A percentile compares a stretch with the other conserved stretches of the same genome.
Conservation (phyloP, 768 basidiomycete species). For the Candolleomyces efflorescens region DNA sequence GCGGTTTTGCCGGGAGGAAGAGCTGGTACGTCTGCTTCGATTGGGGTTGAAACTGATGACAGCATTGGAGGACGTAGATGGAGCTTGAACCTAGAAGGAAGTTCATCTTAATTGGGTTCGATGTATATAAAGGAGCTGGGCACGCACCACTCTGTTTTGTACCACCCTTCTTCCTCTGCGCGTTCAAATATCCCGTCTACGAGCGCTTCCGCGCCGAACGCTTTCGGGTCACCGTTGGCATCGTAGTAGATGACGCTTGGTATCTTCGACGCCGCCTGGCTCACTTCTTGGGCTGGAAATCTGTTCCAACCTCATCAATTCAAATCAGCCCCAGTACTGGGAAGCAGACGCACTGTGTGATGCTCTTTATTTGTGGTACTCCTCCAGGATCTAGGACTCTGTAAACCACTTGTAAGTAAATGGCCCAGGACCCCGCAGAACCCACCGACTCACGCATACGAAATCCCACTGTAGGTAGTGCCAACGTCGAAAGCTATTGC, state of each 20-base stretch:
- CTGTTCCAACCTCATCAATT: constrained; percentile 17
- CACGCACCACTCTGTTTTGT: constrained; percentile 41
- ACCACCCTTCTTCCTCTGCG: constrained; percentile 40
- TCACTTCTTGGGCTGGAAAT: constrained; percentile 37
- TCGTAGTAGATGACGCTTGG: constrained; percentile 46
- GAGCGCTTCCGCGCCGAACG: constrained; percentile 39
- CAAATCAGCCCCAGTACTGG: neutral
- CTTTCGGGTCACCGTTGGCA: constrained; percentile 27
- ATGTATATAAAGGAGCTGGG: constrained; percentile 10
- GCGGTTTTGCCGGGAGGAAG: constrained; percentile 31
- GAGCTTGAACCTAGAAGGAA: constrained; percentile 23
- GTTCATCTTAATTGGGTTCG: constrained; percentile 2
- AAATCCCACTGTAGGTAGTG: neutral
- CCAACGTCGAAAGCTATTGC: neutral
- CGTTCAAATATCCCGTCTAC: constrained; percentile 28
- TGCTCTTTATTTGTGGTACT: constrained; percentile 15
- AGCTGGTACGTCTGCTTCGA: constrained; percentile 4
- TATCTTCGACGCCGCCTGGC: constrained; percentile 40
- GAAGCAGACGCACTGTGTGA: constrained; percentile 12
- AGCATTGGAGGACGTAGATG: constrained; percentile 7
- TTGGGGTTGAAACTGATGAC: neutral
- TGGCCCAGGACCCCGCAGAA: neutral
- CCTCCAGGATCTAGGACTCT: constrained; percentile 37
- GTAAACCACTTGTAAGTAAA: neutral
- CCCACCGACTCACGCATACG: neutral